These are phyloP conservation scores for Trichoderma guizhouense DNA, from an alignment of 2,329 filamentous ascomycete genomes.

Conservation along the genomic window DNA sequence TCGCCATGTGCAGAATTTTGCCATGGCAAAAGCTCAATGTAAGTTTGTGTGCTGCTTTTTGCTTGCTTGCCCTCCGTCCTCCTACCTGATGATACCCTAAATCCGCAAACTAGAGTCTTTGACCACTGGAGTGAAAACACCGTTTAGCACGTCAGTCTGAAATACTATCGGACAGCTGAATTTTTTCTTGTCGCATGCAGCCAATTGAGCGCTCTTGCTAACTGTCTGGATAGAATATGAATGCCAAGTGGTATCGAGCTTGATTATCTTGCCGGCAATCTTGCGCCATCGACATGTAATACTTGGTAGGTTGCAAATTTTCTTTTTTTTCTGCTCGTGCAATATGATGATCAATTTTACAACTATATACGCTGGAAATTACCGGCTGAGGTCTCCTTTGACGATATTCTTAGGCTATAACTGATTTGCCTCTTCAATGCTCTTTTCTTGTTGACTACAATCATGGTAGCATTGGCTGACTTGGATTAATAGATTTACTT, in stretches of 20 bases:
- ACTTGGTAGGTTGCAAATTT: constrained; percentile 29
- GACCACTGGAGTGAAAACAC: constrained; percentile 82
- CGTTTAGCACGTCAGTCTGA: constrained; percentile 92
- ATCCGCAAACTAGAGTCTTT: constrained; percentile 99
- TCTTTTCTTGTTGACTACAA: neutral
- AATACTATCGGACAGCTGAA: constrained; percentile 29
- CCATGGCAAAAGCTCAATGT: constrained; percentile 16
- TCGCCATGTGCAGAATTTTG: constrained; percentile 5
- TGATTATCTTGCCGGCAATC: neutral
- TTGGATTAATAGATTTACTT: constrained; percentile 20
- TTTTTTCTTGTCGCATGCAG: constrained; percentile 14
- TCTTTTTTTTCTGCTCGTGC: constrained; percentile 5
- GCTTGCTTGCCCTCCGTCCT: constrained; percentile 17
- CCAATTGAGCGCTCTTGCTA: constrained; percentile 24
- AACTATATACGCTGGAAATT: constrained; percentile 84
- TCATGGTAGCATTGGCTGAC: constrained; percentile 32
- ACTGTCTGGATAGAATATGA: constrained; percentile 19
- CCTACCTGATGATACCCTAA: constrained; percentile 73
- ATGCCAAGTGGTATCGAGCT: constrained; percentile 20
- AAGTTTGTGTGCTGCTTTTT: constrained; percentile 14
- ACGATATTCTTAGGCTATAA: constrained; percentile 83
- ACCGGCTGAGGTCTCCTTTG: constrained; percentile 85
- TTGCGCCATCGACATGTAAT: neutral
- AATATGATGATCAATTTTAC: constrained; percentile 62
- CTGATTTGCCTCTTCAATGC: constrained; percentile 52